Evolutionary conservation across 2,329 filamentous ascomycete species (phyloP).

Genomic region (Diplocarpon rosae): DNA sequence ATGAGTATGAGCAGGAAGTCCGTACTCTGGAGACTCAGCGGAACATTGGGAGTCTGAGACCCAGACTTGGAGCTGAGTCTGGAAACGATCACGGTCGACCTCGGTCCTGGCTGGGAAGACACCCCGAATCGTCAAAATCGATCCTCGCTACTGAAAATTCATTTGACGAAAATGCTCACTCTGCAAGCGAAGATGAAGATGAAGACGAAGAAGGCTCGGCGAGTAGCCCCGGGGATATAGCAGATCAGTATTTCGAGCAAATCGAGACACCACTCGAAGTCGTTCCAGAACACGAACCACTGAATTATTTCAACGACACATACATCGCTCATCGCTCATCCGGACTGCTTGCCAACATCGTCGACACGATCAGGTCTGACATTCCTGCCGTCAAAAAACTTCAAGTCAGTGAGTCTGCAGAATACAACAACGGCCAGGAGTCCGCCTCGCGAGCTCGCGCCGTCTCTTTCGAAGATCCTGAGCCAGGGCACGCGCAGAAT

Average conservation of each 20-base stretch:
- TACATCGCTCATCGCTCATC: slow-evolving; percentile 1
- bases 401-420: neutral
- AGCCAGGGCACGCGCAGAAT: neutral
- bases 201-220: neutral
- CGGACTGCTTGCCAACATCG: slow-evolving; percentile 9
- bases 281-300: slow-evolving; percentile 3
- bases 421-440: neutral
- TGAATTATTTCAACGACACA: slow-evolving; percentile 5
- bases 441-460: neutral
- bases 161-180: too few relatives aligned
- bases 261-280: slow-evolving; percentile 1
- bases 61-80: neutral
- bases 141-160: too few relatives aligned
- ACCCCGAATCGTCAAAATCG: too few relatives aligned
- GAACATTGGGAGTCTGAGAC: neutral
- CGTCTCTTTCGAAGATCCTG: slow-evolving; percentile 1
- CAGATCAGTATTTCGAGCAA: neutral
- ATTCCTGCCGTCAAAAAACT: slow-evolving; percentile 3
- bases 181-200: neutral
- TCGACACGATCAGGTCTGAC: slow-evolving; percentile 11
- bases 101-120: too few relatives aligned
- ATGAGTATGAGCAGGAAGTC: neutral
- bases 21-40: neutral
- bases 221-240: neutral
- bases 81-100: too few relatives aligned